These are phyloP conservation scores for Sambucus nigra DNA, from an alignment of 129 eudicot genomes.

Conservation along the genomic window DNA sequence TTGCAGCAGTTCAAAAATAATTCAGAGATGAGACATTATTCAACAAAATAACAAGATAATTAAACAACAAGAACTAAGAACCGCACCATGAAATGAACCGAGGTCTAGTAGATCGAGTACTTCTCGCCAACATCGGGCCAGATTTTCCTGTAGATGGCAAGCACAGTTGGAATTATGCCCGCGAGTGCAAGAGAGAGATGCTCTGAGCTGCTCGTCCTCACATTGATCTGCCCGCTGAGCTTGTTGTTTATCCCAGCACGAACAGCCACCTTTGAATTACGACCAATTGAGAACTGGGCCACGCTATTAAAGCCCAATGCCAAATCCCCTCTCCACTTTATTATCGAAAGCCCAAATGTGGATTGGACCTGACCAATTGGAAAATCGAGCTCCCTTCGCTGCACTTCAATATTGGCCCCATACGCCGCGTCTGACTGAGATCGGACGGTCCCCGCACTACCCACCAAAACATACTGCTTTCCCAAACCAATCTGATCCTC, in stretches of 20 bases:
- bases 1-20: neutral
- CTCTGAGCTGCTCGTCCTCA: slow-evolving; percentile 91
- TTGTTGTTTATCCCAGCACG: slow-evolving; percentile 70
- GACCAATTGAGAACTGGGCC: slow-evolving; percentile 69
- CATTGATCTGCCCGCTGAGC: slow-evolving; percentile 79
- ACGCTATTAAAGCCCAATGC: slow-evolving; percentile 57
- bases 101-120: slow-evolving; percentile 52
- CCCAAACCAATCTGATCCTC: slow-evolving; percentile 77
- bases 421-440: slow-evolving; percentile 66
- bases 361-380: slow-evolving; percentile 88
- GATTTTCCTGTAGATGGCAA: slow-evolving; percentile 63
- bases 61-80: slow-evolving; percentile 9
- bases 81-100: neutral
- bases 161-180: slow-evolving; percentile 51
- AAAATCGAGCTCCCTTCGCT: slow-evolving; percentile 53
- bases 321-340: slow-evolving; percentile 81
- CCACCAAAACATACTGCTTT: slow-evolving; percentile 51
- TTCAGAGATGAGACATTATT: slow-evolving; percentile 15
- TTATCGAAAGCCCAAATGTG: slow-evolving; percentile 39
- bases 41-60: slow-evolving; percentile 10
- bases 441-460: slow-evolving; percentile 70
- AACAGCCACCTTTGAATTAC: slow-evolving; percentile 74
- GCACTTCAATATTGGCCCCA: slow-evolving; percentile 80
- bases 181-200: slow-evolving; percentile 75
- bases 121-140: slow-evolving; percentile 34